phyloP scores from a whole-genome alignment of 2,329 filamentous ascomycete genomes.

The Cladosporium oxysporum region DNA sequence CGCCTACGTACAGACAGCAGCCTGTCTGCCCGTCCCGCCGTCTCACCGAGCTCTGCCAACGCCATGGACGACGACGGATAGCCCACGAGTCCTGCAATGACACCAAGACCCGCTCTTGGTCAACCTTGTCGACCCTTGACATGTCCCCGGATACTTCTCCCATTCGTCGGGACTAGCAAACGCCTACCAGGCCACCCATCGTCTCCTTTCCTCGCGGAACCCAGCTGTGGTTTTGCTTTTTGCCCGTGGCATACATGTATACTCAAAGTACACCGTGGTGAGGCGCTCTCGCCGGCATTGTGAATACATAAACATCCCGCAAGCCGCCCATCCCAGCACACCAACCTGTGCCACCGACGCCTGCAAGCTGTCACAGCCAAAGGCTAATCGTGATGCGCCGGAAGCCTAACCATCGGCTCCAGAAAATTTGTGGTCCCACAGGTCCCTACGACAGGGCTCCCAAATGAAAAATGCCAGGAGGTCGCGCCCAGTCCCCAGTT shows the following conservation, averaged over 20 bases:
- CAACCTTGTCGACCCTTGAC: conserved; percentile 6
- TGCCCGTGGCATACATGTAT: neutral
- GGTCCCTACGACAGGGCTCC: neutral
- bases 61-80: neutral
- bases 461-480: conserved; percentile 3
- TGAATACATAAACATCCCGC: neutral
- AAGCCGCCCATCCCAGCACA: neutral
- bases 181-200: neutral
- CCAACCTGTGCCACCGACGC: neutral
- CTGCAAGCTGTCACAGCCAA: neutral
- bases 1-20: neutral
- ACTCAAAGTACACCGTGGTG: neutral
- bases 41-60: neutral
- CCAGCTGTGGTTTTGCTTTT: neutral
- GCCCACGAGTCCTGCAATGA: neutral
- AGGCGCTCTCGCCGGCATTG: neutral
- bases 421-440: conserved; percentile 3
- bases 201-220: neutral
- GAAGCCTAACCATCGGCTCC: conserved; percentile 5
- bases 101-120: neutral
- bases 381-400: conserved; percentile 4
- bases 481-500: neutral
- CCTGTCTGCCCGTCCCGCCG: neutral
- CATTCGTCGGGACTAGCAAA: conserved; percentile 1
- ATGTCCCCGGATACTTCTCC: conserved; percentile 5